phyloP scores from a whole-genome alignment of 2,329 filamentous ascomycete genomes.

The Endoconidiophora polonica region DNA sequence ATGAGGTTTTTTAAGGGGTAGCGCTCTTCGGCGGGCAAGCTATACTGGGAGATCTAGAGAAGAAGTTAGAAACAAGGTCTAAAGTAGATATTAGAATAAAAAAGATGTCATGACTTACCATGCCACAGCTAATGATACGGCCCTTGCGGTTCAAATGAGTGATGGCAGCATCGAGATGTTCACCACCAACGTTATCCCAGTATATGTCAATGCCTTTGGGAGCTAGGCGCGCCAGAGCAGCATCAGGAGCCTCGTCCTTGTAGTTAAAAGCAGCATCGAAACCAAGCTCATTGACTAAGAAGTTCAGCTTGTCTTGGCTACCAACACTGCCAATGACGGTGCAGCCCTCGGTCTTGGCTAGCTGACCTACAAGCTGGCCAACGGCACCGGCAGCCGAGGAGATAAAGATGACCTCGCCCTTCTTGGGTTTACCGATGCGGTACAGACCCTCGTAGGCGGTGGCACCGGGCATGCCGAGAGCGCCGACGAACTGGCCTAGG shows the following conservation, averaged over 20 bases:
- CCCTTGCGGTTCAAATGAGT: slow-evolving; percentile 40
- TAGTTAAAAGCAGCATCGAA: slow-evolving; percentile 63
- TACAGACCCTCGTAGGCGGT: slow-evolving; percentile 55
- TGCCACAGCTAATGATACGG: slow-evolving; percentile 46
- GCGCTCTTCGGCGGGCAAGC: slow-evolving; percentile 32
- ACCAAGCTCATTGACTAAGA: slow-evolving; percentile 33
- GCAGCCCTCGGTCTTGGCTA: slow-evolving; percentile 67
- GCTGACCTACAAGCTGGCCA: slow-evolving; percentile 66
- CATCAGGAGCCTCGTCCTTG: slow-evolving; percentile 58
- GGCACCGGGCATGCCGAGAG: slow-evolving; percentile 44
- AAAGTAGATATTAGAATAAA: not conserved
- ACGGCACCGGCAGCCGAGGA: slow-evolving; percentile 67
- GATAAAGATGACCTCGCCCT: slow-evolving; percentile 64
- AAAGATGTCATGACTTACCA: slow-evolving; percentile 26
- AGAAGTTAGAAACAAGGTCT: slow-evolving; percentile 3
- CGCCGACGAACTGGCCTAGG: slow-evolving; percentile 51
- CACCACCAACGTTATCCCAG: slow-evolving; percentile 37
- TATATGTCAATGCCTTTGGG: slow-evolving; percentile 61
- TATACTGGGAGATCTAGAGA: slow-evolving; percentile 54
- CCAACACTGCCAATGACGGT: slow-evolving; percentile 68
- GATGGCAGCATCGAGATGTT: slow-evolving; percentile 32
- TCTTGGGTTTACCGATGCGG: slow-evolving; percentile 45
- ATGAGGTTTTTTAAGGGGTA: slow-evolving; percentile 53
- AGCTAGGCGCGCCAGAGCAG: slow-evolving; percentile 53
- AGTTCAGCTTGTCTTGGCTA: slow-evolving; percentile 63